These are phyloP conservation scores for Anisodus tanguticus DNA, from an alignment of 257 asterid genomes.

Conservation along the genomic window DNA sequence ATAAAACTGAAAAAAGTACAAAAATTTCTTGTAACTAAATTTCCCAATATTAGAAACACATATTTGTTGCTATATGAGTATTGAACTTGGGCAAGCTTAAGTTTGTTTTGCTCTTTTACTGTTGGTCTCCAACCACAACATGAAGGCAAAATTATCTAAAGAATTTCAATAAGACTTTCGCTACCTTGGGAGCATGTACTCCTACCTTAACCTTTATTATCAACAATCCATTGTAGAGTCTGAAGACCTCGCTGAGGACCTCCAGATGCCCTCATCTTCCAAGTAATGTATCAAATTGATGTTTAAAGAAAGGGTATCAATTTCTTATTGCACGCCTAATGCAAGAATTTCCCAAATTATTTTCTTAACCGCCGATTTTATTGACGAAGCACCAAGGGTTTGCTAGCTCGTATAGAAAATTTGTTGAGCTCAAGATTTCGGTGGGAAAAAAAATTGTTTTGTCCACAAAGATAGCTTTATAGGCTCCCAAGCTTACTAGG, in stretches of 20 bases:
- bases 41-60: not conserved
- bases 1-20: conserved; percentile 58
- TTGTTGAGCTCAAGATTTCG: not conserved
- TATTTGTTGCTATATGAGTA: not conserved
- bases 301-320: not conserved
- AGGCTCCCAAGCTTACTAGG: not conserved
- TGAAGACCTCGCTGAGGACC: not conserved
- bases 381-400: not conserved
- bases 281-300: not conserved
- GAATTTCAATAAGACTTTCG: not conserved
- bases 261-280: not conserved
- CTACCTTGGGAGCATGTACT: not conserved
- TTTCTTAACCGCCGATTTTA: not conserved
- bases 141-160: not conserved
- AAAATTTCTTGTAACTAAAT: not conserved
- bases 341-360: not conserved
- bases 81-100: not conserved
- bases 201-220: not conserved
- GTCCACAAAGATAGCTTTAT: not conserved
- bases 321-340: not conserved
- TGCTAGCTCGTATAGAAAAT: not conserved
- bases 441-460: not conserved
- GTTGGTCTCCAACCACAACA: not conserved
- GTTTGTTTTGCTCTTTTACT: not conserved
- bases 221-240: not conserved